These are phyloP conservation scores for Globisporangium radiosum DNA, from an alignment of 352 stramenopile genomes.

Conservation along the genomic window DNA sequence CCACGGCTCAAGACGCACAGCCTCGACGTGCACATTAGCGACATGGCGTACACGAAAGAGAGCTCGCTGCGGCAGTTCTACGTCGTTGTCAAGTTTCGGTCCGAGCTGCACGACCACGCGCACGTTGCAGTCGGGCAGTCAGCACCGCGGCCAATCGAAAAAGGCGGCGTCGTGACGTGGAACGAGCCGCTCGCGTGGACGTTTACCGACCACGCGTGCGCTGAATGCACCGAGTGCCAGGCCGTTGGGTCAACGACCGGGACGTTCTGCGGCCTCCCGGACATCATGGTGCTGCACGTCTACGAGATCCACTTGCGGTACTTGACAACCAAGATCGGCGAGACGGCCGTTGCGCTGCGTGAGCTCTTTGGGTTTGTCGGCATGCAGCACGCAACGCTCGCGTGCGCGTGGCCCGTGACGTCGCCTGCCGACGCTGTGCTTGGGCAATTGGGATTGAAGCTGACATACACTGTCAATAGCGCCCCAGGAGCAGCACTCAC, in stretches of 20 bases:
- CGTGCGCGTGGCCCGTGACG: constrained; percentile 67
- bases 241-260: constrained; percentile 48
- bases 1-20: constrained; percentile 48
- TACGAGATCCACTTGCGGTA: constrained; percentile 82
- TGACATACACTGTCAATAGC: constrained; percentile 61
- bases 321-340: constrained; percentile 79
- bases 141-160: constrained; percentile 52
- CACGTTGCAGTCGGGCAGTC: constrained; percentile 70
- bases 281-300: constrained; percentile 78
- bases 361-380: constrained; percentile 71
- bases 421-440: constrained; percentile 59
- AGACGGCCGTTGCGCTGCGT: constrained; percentile 63
- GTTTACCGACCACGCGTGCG: constrained; percentile 73
- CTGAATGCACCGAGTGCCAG: constrained; percentile 61
- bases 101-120: constrained; percentile 72
- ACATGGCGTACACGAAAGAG: constrained; percentile 75
- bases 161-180: constrained; percentile 57
- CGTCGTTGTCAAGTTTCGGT: constrained; percentile 82
- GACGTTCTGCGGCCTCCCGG: constrained; percentile 63
- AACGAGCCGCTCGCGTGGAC: constrained; percentile 71
- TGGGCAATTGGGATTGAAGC: constrained; percentile 57
- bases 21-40: constrained; percentile 55
- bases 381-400: constrained; percentile 50
- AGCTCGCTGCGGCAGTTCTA: constrained; percentile 75
- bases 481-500: constrained; percentile 31